phyloP scores from a whole-genome alignment of 352 stramenopile species.

The Phytopythium mirpurense region DNA sequence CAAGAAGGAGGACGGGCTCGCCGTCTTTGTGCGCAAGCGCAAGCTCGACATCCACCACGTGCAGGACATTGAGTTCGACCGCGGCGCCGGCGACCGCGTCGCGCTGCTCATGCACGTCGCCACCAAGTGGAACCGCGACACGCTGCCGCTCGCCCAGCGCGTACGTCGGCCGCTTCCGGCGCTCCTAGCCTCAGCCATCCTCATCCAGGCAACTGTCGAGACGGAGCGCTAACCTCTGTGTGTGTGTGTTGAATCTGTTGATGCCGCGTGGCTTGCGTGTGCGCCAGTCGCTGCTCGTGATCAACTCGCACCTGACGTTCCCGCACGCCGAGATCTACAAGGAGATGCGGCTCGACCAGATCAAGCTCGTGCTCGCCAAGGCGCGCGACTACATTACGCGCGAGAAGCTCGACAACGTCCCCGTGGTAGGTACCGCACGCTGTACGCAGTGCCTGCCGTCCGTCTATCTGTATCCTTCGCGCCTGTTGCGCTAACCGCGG shows the following conservation, averaged over 20 bases:
- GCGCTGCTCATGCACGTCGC: slow-evolving; percentile 79
- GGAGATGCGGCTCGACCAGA: slow-evolving; percentile 72
- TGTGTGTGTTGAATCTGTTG: too few relatives aligned
- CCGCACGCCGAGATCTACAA: slow-evolving; percentile 77
- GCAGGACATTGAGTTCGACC: slow-evolving; percentile 66
- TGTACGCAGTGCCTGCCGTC: too few relatives aligned
- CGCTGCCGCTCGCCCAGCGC: slow-evolving; percentile 40
- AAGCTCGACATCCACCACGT: slow-evolving; percentile 80
- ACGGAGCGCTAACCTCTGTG: background rate
- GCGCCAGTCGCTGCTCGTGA: slow-evolving; percentile 61
- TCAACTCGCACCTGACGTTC: slow-evolving; percentile 86
- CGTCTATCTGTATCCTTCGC: too few relatives aligned
- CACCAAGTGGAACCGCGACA: slow-evolving; percentile 68
- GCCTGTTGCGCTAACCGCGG: background rate
- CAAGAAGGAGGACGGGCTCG: slow-evolving; percentile 80
- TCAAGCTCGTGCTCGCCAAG: slow-evolving; percentile 67
- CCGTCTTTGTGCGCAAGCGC: slow-evolving; percentile 67
- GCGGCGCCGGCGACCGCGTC: slow-evolving; percentile 74
- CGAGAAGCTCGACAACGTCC: slow-evolving; percentile 60
- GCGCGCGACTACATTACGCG: slow-evolving; percentile 61
- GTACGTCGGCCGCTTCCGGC: slow-evolving; percentile 11
- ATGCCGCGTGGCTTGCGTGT: background rate
- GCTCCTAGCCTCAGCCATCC: too few relatives aligned
- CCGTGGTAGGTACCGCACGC: slow-evolving; percentile 45
- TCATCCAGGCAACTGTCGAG: too few relatives aligned